Evolutionary conservation across 2,329 filamentous ascomycete species (phyloP).

Genomic region (Colletotrichum siamense): DNA sequence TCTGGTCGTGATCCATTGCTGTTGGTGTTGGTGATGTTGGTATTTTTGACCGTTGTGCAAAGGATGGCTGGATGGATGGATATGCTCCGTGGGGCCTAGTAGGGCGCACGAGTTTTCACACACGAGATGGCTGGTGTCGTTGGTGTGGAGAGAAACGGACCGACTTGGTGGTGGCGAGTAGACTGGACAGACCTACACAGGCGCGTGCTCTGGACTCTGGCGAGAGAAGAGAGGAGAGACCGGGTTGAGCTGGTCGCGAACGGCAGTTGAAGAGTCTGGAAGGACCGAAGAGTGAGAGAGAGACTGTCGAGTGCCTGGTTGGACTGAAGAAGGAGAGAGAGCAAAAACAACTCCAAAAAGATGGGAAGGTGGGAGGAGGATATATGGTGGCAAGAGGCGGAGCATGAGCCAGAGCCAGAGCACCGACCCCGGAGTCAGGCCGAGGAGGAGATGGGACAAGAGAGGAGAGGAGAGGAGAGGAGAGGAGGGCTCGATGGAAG

Average conservation of each 20-base stretch:
- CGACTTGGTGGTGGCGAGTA: background rate
- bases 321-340: background rate
- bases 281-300: background rate
- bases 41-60: background rate
- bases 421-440: conserved; percentile 17
- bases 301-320: conserved; percentile 1
- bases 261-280: background rate
- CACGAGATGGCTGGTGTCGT: background rate
- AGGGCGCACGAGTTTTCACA: background rate
- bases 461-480: background rate
- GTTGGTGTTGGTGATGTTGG: background rate
- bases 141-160: background rate
- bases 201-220: too few relatives aligned
- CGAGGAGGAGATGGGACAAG: background rate
- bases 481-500: background rate
- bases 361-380: conserved; percentile 10
- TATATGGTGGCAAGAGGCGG: conserved; percentile 21
- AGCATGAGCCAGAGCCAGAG: background rate
- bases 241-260: conserved; percentile 10
- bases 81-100: background rate
- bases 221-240: background rate
- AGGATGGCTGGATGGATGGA: background rate
- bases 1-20: conserved; percentile 22
- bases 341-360: background rate
- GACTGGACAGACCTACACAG: background rate